These are phyloP conservation scores for Globisporangium irregulare DNA, from an alignment of 352 stramenopile genomes.

Conservation along the genomic window DNA sequence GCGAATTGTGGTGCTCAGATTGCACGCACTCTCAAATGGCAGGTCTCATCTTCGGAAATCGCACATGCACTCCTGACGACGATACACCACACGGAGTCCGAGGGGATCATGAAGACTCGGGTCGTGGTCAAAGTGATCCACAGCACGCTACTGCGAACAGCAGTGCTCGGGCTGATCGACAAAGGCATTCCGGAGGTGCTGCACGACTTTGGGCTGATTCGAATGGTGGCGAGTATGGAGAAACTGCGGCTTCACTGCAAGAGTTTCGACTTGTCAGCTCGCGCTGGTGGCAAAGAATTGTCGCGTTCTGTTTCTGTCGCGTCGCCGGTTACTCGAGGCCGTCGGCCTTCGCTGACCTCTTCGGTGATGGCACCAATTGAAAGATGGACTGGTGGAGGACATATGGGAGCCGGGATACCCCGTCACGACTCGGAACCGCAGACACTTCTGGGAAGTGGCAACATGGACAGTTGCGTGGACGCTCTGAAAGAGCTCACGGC, in stretches of 20 bases:
- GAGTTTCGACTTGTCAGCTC: not conserved
- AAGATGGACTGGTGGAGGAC: not conserved
- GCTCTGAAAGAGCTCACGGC: not conserved
- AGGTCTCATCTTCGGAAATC: constrained; percentile 7
- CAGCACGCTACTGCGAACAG: constrained; percentile 24
- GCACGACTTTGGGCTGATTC: constrained; percentile 23
- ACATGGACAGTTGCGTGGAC: not conserved
- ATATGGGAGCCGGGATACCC: not conserved
- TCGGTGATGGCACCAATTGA: not conserved
- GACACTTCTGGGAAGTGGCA: not conserved
- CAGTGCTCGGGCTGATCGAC: constrained; percentile 26
- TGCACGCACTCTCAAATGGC: constrained; percentile 17
- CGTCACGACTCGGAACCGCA: not conserved
- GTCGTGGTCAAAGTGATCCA: constrained; percentile 23
- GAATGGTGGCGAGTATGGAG: constrained; percentile 19
- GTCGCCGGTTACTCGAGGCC: not conserved
- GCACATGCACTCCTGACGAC: constrained; percentile 19
- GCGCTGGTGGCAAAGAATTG: not conserved
- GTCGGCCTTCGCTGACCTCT: not conserved
- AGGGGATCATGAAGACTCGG: constrained; percentile 24
- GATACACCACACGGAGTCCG: constrained; percentile 17
- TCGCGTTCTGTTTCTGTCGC: not conserved
- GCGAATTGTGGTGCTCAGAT: constrained; percentile 13
- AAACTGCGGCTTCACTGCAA: constrained; percentile 2
- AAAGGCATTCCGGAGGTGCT: constrained; percentile 27